These are phyloP conservation scores for Dysphania ambrosioides DNA, from an alignment of 148 eudicot species.

Conservation along the genomic window DNA sequence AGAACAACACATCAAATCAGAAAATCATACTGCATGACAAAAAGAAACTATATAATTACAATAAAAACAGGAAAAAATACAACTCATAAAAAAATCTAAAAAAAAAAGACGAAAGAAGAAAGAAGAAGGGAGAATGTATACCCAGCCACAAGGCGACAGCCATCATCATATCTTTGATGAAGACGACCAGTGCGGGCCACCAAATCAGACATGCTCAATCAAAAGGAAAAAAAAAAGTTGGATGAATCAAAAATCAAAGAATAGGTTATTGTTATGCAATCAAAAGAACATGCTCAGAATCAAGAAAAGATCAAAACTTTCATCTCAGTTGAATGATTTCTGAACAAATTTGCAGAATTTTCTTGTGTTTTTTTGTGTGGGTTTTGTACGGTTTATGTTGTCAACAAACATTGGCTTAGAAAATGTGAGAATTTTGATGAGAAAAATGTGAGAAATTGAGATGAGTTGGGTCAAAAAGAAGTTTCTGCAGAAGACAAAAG, in stretches of 20 bases:
- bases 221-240: neutral
- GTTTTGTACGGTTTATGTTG: neutral
- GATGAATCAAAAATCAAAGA: neutral
- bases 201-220: conserved; percentile 40
- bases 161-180: conserved; percentile 46
- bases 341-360: neutral
- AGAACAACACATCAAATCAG: conserved; percentile 5
- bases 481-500: conserved; percentile 3
- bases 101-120: neutral
- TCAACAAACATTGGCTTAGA: conserved; percentile 21
- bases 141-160: conserved; percentile 58
- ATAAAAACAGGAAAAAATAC: neutral
- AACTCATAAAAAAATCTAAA: neutral
- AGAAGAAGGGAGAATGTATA: conserved; percentile 18
- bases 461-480: conserved; percentile 5
- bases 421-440: neutral
- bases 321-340: neutral
- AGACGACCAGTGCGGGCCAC: conserved; percentile 52
- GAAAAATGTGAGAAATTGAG: neutral
- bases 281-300: neutral
- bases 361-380: neutral
- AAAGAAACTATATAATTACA: neutral
- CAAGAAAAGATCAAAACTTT: conserved; percentile 6
- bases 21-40: neutral
- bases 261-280: neutral